Evolutionary conservation across 805 yeast species (phyloP).

Genomic region (Starmerella apis): DNA sequence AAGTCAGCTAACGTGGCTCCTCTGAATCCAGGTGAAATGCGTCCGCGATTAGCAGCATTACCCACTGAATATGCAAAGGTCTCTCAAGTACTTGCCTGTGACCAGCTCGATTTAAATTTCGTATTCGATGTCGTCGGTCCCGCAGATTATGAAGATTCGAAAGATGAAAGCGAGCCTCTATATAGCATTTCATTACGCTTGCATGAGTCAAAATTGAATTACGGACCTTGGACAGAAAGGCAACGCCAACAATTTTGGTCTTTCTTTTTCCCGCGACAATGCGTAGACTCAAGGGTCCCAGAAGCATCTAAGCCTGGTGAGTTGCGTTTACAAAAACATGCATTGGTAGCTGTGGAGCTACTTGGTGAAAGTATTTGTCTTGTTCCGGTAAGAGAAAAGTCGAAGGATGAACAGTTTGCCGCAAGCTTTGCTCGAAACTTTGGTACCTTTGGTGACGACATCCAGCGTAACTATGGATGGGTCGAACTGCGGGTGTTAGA

Average conservation of each 20-base stretch:
- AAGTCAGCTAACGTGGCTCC: background rate
- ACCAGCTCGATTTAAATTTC: constrained; percentile 44
- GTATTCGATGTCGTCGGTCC: constrained; percentile 65
- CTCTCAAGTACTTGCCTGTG: constrained; percentile 56
- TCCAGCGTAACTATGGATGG: constrained; percentile 78
- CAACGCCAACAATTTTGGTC: constrained; percentile 58
- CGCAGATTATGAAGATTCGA: constrained; percentile 26
- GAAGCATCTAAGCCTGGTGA: constrained; percentile 41
- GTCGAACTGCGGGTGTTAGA: constrained; percentile 55
- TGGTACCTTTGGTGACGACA: constrained; percentile 13
- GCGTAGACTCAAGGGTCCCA: constrained; percentile 39
- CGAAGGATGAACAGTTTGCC: constrained; percentile 45
- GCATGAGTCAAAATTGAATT: constrained; percentile 55
- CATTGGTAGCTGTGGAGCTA: constrained; percentile 46
- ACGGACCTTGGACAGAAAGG: constrained; percentile 95
- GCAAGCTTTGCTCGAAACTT: constrained; percentile 4
- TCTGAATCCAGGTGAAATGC: constrained; percentile 26
- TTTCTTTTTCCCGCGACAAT: constrained; percentile 50
- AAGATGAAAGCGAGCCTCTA: constrained; percentile 12
- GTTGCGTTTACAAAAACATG: constrained; percentile 46
- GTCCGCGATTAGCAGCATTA: constrained; percentile 18
- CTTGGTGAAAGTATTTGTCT: constrained; percentile 59
- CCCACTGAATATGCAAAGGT: constrained; percentile 72
- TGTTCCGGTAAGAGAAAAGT: constrained; percentile 73
- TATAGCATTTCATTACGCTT: constrained; percentile 50